Base-by-base conservation (phyloP, 495 filamentous ascomycete genomes). In the Talaromyces liani region DNA sequence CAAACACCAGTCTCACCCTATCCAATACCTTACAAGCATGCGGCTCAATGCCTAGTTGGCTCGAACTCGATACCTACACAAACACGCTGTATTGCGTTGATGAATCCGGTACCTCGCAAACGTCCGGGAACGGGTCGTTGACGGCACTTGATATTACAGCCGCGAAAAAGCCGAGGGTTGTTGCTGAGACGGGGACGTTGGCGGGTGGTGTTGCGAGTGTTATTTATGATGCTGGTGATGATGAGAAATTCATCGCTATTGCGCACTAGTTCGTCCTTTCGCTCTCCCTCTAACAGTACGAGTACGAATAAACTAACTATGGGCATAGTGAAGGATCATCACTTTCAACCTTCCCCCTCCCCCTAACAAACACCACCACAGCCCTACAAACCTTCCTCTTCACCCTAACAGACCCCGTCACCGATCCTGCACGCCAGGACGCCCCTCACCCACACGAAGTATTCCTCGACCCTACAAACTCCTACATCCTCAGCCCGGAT, bases 381-480 rank as follows among this genome's bases (percentile, higher is more conserved):
- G 55, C 55, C 6, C 55, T 82, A 36, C 75, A 83, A 64, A 77
- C 74, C 47, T 77, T 80, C 58, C 75, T 67, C 4, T 88, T 77
- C 63, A 73, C 73, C 34, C 71, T 81, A 62, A 56, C 71, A n/a
- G 64, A 61, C 2, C 79, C 83, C 10, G 82, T 81, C 12, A 65
- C 79, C 31, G 67, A 75, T 49, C 73, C 82, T 0, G 65, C 61
- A 4, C 80, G 84, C 9, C 87, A 89, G 73, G 78, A 84, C 3
- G 77, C 75, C 4, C 77, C 87, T 20, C 87, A 86, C 68, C 85
- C 87, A 10, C 88, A 91, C 64, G 73, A 85, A 57, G 82, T 77
- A 1, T 60, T 87, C 22, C 63, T 88, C 31, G 87, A 90, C 65
- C 87, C 88, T 20, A 85, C 85, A 0, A 82, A 78, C 2, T 65